Evolutionary conservation across 352 stramenopile genomes (phyloP).

Genomic region (Aphanomyces cochlioides): DNA sequence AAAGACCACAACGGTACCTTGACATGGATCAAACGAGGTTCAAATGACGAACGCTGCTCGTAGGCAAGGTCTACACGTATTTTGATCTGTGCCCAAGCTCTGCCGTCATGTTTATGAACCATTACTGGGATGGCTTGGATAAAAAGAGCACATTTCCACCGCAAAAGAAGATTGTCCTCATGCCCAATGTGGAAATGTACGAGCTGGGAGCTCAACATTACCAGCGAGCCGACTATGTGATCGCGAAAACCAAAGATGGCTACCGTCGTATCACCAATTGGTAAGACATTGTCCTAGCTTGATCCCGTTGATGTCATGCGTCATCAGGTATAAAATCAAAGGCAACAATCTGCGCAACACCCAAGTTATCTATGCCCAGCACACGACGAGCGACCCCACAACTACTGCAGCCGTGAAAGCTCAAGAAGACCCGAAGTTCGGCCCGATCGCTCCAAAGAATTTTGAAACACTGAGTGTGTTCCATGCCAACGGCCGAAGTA

Average conservation of each 20-base stretch:
- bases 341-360: slow-evolving; percentile 45
- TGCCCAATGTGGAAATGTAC: slow-evolving; percentile 50
- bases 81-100: slow-evolving; percentile 48
- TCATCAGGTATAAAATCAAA: slow-evolving; percentile 36
- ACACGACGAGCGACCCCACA: slow-evolving; percentile 53
- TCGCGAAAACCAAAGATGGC: slow-evolving; percentile 58
- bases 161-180: slow-evolving; percentile 33
- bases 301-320: neutral
- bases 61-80: slow-evolving; percentile 43
- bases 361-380: slow-evolving; percentile 46
- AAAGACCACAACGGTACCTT: slow-evolving; percentile 36
- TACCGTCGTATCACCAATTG: slow-evolving; percentile 42
- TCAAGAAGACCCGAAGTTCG: neutral
- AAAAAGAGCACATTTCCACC: slow-evolving; percentile 32
- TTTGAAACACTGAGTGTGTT: slow-evolving; percentile 46
- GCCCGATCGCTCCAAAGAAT: slow-evolving; percentile 37
- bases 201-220: slow-evolving; percentile 45
- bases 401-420: slow-evolving; percentile 33
- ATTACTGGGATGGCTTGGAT: slow-evolving; percentile 43
- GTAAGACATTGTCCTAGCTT: slow-evolving; percentile 22
- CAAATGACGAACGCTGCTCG: too few relatives aligned
- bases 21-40: too few relatives aligned
- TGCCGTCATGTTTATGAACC: slow-evolving; percentile 58
- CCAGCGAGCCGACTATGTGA: slow-evolving; percentile 44
- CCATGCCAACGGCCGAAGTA: slow-evolving; percentile 50